Evolutionary conservation across 495 filamentous ascomycete genomes (phyloP), one percentile per base, ranked within the genome.

Genomic region (Xylaria acuta): DNA sequence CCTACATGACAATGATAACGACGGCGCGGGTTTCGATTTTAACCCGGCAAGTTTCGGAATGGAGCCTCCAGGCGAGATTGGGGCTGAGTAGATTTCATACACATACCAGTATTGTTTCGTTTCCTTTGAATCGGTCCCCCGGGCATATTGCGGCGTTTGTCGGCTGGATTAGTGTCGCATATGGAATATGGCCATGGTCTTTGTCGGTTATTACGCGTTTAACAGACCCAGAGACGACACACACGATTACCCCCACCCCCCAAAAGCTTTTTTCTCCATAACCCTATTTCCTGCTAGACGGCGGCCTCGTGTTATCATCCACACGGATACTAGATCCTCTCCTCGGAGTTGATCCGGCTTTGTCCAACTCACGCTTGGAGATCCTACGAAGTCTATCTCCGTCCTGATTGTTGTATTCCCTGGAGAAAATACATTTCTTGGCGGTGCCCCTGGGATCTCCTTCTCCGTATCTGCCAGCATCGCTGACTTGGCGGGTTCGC

Each of bases 1-100:
- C 88, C 84, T 98, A n/a, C 84, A 88, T 38, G 84, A 87, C 70
- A 78, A 75, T 63, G 80, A 78, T 38, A 79, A 71, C n/a, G 85
- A 82, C 40, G 77, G 78, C 7, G 71, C 73, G 38, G 62, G 51
- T 1, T 88, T 88, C 67, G 82, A 84, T 79, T 88, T 89, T 64
- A 79, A 79, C 60, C 59, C 78, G 22, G 74, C 78, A 38, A 67
- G 58, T 36, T 84, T 86, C 72, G 76, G 74, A 11, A 84, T 86
- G 77, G 84, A 87, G 51, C 80, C 80, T 32, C 64, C 72, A 30
- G 79, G 80, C 65, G 82, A 84, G 74, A 87, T 88, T 69, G 83
- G 83, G 59, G 82, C 84, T 70, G 86, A 88, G 62, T 88, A 85
- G 77, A 75, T 75, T 27, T 64, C 64, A 40, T 49, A 40, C 70